Evolutionary conservation across 306 rosid species (phyloP).

Genomic region (Cicer cuneatum): DNA sequence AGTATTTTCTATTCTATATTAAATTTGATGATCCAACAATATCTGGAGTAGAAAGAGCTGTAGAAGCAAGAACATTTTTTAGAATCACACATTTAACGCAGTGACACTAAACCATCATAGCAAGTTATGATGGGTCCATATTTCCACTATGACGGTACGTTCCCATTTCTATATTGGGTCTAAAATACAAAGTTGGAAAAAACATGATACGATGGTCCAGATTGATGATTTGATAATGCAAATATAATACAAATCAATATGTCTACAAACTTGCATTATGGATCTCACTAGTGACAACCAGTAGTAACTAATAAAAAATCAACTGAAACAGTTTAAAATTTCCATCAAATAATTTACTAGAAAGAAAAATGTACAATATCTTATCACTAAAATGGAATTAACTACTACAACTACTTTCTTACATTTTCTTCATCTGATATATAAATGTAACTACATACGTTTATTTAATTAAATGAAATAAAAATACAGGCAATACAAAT

Average conservation of each 20-base stretch:
- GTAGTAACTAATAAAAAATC: conserved; percentile 15
- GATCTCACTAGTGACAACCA: not conserved
- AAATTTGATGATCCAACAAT: not conserved
- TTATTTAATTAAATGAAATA: conserved; percentile 59
- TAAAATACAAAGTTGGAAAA: no score
- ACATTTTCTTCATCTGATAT: conserved; percentile 50
- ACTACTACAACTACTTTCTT: conserved; percentile 51
- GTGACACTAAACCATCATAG: not conserved
- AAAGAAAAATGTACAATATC: conserved; percentile 50
- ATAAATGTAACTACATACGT: conserved; percentile 44
- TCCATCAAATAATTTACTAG: conserved; percentile 37
- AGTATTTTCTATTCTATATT: not conserved
- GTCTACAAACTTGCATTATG: no score
- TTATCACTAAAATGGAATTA: conserved; percentile 44
- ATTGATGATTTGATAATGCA: not conserved
- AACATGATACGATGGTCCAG: not conserved
- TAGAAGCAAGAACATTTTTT: not conserved
- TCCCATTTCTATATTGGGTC: no score
- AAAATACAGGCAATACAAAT: conserved; percentile 49
- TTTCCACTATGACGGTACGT: no score
- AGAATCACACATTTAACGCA: not conserved
- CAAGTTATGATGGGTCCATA: not conserved
- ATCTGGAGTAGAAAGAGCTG: not conserved
- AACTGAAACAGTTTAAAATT: conserved; percentile 33
- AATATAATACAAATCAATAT: no score